phyloP scores from a whole-genome alignment of 805 yeast species.

The Spathaspora sp. region DNA sequence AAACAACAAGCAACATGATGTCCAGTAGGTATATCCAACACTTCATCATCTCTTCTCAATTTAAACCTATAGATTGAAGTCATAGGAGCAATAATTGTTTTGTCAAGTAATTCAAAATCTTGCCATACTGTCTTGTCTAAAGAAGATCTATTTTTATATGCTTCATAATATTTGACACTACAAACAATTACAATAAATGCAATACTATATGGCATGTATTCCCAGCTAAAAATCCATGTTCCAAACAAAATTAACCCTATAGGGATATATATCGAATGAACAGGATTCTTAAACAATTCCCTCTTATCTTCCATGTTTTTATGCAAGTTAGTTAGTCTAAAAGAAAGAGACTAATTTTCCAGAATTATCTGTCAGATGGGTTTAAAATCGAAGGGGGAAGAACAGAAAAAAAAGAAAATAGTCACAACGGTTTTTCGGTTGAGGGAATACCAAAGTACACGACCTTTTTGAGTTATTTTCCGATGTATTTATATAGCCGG shows the following conservation, averaged over 20 bases:
- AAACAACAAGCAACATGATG: constrained; percentile 66
- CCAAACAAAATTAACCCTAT: constrained; percentile 58
- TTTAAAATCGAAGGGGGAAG: neutral
- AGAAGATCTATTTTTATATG: constrained; percentile 40
- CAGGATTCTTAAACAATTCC: constrained; percentile 61
- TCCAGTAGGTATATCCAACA: constrained; percentile 67
- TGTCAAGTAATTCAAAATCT: constrained; percentile 66
- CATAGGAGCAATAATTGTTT: constrained; percentile 67
- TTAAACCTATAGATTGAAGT: constrained; percentile 73
- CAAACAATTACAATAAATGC: constrained; percentile 33
- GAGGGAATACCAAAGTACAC: neutral
- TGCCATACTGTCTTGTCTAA: constrained; percentile 54
- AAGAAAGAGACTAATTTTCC: neutral
- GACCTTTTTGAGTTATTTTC: neutral
- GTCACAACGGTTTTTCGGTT: neutral
- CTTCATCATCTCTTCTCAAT: constrained; percentile 56
- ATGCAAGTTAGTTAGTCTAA: neutral
- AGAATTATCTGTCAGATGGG: neutral
- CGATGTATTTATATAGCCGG: neutral
- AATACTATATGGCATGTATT: constrained; percentile 45
- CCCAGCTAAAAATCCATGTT: constrained; percentile 47
- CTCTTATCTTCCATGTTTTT: constrained; percentile 38
- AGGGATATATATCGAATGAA: constrained; percentile 77
- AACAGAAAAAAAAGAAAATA: neutral
- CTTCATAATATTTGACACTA: constrained; percentile 34